Base-by-base conservation (phyloP, 2,329 filamentous ascomycete species). In the Shiraia sp. region DNA sequence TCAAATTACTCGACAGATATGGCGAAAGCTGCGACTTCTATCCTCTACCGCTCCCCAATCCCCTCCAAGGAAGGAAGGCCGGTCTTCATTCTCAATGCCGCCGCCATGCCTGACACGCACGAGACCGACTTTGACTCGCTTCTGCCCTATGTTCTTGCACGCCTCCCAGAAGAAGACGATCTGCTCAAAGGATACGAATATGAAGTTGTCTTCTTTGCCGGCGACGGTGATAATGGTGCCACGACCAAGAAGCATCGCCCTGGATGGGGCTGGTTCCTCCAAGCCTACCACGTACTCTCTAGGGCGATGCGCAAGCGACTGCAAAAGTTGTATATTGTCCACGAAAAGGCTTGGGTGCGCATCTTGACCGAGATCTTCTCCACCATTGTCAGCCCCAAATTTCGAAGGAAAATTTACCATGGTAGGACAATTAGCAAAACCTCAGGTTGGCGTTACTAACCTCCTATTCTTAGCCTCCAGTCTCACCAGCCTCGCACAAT, bases 191-290 rank as follows among this genome's bases (percentile, higher is more conserved):
- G 77, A 2, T 73, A 72, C 14, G 76, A 79, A 41, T 81, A 81
- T 51, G 78, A 80, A 55, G 72, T 81, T 32, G 68, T 81, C 40
- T 79, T 81, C 64, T 80, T 81, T 53, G 78, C 78, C 4, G 78
- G 78, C n/a, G 77, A 76, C 8, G 72, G 72, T 26, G 70, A 71
- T 32, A 74, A 72, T 33, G 71, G 68, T 32, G 68, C 65, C 10
- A 74, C 72, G 8, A 61, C 65, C 29, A 78, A 73, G 61, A 79
- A 75, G 61, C 69, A 69, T 36, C 56, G 72, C 31, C 78, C 79
- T 1, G 74, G 75, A 17, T 78, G 76, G 71, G 75, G 75, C 27
- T 81, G 79, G 79, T 79, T 79, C 49, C 63, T 81, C 36, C 78
- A 80, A 52, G 78, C 78, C 12, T 81, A 81, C 61, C 75, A 80